Conservation (phyloP, 208 protist species). For the Tritrichomonas musculus region DNA sequence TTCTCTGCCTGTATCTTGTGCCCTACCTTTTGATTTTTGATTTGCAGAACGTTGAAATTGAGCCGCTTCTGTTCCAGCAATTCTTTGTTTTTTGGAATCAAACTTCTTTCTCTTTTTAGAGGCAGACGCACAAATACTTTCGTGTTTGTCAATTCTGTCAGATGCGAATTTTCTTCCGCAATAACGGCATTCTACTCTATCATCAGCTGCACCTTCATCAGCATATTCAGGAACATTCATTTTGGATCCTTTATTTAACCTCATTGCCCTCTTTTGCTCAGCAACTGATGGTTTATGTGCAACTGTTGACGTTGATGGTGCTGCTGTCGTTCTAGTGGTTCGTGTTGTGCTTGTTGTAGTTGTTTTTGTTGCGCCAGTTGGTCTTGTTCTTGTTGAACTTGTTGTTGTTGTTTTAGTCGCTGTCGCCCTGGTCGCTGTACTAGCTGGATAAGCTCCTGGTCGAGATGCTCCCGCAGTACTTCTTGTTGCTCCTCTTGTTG, state of each 20-base stretch:
- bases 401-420: background rate
- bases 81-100: background rate
- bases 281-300: background rate
- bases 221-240: background rate
- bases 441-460: background rate
- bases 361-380: background rate
- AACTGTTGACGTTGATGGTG: background rate
- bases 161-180: background rate
- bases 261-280: background rate
- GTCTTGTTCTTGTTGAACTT: background rate
- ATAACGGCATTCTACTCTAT: background rate
- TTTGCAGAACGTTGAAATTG: background rate
- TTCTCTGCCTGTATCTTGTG: background rate
- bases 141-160: background rate
- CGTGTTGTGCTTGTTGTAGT: background rate
- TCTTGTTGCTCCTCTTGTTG: too few species aligned
- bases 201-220: background rate
- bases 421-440: background rate
- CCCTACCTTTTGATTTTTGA: background rate
- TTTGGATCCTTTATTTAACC: background rate
- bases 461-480: too few species aligned
- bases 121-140: background rate
- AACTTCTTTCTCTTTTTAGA: background rate
- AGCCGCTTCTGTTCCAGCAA: background rate
- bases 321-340: background rate